These are phyloP conservation scores for Basidioascus undulatus DNA, from an alignment of 768 basidiomycete genomes.

Conservation along the genomic window DNA sequence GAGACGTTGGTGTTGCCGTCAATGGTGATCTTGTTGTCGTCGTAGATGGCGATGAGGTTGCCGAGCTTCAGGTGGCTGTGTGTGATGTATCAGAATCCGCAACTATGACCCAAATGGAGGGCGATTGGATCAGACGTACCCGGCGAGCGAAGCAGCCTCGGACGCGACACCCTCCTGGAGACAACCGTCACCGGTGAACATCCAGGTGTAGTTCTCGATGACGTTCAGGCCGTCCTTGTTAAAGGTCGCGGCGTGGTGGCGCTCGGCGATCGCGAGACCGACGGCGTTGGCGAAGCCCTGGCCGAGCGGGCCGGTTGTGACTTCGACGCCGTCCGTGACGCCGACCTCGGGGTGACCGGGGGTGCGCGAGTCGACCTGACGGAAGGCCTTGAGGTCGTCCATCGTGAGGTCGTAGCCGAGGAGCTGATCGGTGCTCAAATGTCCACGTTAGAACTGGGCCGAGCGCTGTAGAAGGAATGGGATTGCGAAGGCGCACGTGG, in stretches of 20 bases:
- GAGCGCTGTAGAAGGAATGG: too few species aligned
- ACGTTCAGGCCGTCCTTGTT: slow-evolving; percentile 66
- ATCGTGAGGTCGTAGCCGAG: slow-evolving; percentile 74
- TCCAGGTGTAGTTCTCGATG: slow-evolving; percentile 72
- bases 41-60: slow-evolving; percentile 79
- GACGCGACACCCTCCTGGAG: slow-evolving; percentile 90
- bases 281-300: slow-evolving; percentile 81
- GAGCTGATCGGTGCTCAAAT: too few species aligned
- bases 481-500: too few species aligned
- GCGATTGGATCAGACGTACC: slow-evolving; percentile 16
- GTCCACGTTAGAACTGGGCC: too few species aligned
- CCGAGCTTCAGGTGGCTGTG: slow-evolving; percentile 62
- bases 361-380: slow-evolving; percentile 68
- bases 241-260: slow-evolving; percentile 67
- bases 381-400: slow-evolving; percentile 82
- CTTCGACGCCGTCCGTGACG: slow-evolving; percentile 42
- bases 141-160: slow-evolving; percentile 77
- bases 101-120: not conserved
- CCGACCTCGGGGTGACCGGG: slow-evolving; percentile 75
- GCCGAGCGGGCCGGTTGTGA: slow-evolving; percentile 87
- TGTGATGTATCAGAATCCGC: too few species aligned
- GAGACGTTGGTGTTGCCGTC: slow-evolving; percentile 78
- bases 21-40: slow-evolving; percentile 94
- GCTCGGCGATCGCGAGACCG: slow-evolving; percentile 78
- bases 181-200: slow-evolving; percentile 85